A percentile compares a stretch with the other conserved stretches of the same genome.
These are phyloP conservation scores for Fusarium temperatum DNA, from an alignment of 2,329 filamentous ascomycete genomes.

Conservation along the genomic window DNA sequence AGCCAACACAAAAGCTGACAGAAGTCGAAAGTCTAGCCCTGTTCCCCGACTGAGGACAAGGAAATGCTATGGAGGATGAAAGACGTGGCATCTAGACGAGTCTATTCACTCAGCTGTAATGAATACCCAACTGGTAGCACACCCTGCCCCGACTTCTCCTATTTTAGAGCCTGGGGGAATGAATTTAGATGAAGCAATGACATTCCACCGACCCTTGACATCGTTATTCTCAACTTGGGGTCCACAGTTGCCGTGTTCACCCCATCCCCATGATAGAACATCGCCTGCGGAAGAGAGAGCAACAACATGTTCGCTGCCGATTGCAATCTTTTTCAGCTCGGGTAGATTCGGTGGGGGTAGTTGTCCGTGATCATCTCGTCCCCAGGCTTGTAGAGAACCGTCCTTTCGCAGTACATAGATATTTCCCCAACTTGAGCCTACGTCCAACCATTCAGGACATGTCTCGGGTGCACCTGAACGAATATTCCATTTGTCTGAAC, in stretches of 20 bases:
- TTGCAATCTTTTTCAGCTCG: slow-evolving; percentile 69
- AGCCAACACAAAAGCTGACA: slow-evolving; percentile 78
- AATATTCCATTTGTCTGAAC: slow-evolving; percentile 78
- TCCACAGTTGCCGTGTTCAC: slow-evolving; percentile 97
- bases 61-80: background rate
- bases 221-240: slow-evolving; percentile 69
- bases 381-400: slow-evolving; percentile 76
- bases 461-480: slow-evolving; percentile 63
- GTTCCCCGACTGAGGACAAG: slow-evolving; percentile 49
- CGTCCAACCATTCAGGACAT: slow-evolving; percentile 69
- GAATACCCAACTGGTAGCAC: slow-evolving; percentile 84
- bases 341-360: slow-evolving; percentile 72
- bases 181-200: slow-evolving; percentile 67
- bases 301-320: slow-evolving; percentile 91
- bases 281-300: slow-evolving; percentile 71
- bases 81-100: slow-evolving; percentile 8
- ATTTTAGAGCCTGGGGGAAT: slow-evolving; percentile 63
- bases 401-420: slow-evolving; percentile 74
- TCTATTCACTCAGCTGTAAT: slow-evolving; percentile 39
- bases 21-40: slow-evolving; percentile 64
- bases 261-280: slow-evolving; percentile 93
- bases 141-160: slow-evolving; percentile 78
- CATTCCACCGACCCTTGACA: slow-evolving; percentile 75
- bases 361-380: slow-evolving; percentile 86
- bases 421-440: slow-evolving; percentile 84